Evolutionary conservation across 129 eudicot species (phyloP).

Genomic region (Rutidosis leptorrhynchoides): DNA sequence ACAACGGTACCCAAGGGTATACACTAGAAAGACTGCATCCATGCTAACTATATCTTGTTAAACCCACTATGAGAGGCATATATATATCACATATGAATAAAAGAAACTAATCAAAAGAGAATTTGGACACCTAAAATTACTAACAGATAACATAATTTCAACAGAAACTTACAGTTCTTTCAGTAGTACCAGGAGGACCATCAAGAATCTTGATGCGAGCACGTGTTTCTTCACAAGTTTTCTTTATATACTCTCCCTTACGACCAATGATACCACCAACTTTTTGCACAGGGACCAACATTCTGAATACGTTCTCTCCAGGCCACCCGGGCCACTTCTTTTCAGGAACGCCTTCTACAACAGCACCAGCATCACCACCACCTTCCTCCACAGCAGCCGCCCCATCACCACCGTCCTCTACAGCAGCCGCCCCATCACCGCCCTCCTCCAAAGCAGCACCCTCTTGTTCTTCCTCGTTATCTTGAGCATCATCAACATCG

Average conservation of each 20-base stretch:
- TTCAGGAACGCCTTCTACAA: slow-evolving; percentile 35
- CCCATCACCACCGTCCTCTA: slow-evolving; percentile 15
- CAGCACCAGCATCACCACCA: slow-evolving; percentile 4
- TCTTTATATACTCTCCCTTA: slow-evolving; percentile 89
- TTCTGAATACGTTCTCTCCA: slow-evolving; percentile 90
- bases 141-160: not conserved
- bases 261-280: slow-evolving; percentile 98
- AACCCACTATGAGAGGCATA: not conserved
- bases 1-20: too few relatives aligned
- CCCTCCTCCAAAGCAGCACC: slow-evolving; percentile 1
- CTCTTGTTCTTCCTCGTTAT: slow-evolving; percentile 18
- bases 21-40: too few relatives aligned
- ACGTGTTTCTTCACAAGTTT: slow-evolving; percentile 83
- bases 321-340: slow-evolving; percentile 99
- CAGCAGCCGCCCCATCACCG: slow-evolving; percentile 12
- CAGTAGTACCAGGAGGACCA: slow-evolving; percentile 85
- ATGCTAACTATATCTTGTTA: not conserved
- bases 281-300: slow-evolving; percentile 82
- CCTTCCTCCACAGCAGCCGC: slow-evolving; percentile 12
- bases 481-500: slow-evolving; percentile 21
- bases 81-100: slow-evolving; percentile 5
- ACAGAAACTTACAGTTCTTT: slow-evolving; percentile 82
- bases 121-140: slow-evolving; percentile 8
- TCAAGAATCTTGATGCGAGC: slow-evolving; percentile 95
- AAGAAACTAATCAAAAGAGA: not conserved